Percentiles rank a stretch among this genome's conserved stretches.
Evolutionary conservation across 164 flowering plant species (phyloP).

Genomic region (Warburgia ugandensis): DNA sequence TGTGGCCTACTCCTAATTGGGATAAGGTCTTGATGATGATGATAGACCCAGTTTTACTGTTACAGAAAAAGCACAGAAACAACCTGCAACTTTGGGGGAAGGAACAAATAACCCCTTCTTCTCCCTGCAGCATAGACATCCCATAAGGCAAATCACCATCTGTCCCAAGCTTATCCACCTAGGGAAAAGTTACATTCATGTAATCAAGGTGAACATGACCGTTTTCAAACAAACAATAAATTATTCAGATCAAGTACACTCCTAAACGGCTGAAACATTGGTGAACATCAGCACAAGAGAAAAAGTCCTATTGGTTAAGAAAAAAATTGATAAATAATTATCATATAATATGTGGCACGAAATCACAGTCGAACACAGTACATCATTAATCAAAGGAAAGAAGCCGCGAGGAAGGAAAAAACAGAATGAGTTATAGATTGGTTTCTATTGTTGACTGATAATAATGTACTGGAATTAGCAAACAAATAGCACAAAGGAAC

Average conservation of each 20-base stretch:
- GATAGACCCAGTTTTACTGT: no score
- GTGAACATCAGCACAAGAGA: no score
- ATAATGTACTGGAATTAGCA: neutral
- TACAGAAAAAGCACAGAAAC: neutral
- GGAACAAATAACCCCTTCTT: conserved; percentile 78
- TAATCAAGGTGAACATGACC: neutral
- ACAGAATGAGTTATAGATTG: neutral
- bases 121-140: conserved; percentile 79
- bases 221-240: neutral
- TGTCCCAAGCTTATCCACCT: conserved; percentile 55
- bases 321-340: no score
- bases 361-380: no score
- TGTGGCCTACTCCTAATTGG: no score
- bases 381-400: neutral
- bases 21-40: no score
- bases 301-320: no score
- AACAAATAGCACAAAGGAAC: no score
- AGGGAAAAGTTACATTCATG: conserved; percentile 2
- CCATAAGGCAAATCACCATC: conserved; percentile 77
- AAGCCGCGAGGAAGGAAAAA: neutral
- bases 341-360: neutral
- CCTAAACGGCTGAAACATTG: neutral
- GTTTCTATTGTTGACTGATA: neutral
- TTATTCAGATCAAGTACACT: neutral
- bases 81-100: conserved; percentile 74